phyloP scores from a whole-genome alignment of 2,329 filamentous ascomycete species.

The Alternaria conjuncta region DNA sequence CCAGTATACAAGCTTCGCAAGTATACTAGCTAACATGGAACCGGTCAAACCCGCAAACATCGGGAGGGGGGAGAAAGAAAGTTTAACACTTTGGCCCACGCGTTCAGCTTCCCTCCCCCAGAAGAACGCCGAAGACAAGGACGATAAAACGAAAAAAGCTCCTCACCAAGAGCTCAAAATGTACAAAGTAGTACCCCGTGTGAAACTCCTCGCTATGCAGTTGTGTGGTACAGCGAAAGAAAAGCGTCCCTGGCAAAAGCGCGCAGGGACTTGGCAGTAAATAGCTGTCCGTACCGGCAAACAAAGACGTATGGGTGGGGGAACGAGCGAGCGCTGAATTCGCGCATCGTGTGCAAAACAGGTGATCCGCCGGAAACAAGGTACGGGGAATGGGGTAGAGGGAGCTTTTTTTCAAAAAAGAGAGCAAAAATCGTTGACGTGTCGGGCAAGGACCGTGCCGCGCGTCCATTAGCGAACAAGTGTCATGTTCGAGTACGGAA shows the following conservation, averaged over 20 bases:
- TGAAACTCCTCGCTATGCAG: slow-evolving; percentile 46
- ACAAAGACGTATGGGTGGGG: background rate
- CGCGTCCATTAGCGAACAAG: slow-evolving; percentile 20
- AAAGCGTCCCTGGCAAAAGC: background rate
- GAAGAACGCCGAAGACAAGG: slow-evolving; percentile 10
- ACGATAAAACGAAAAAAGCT: slow-evolving; percentile 2
- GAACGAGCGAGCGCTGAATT: slow-evolving; percentile 1
- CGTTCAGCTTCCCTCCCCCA: background rate
- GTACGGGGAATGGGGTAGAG: background rate
- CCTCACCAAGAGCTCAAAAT: slow-evolving; percentile 27
- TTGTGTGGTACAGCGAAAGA: slow-evolving; percentile 29
- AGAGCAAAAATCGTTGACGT: slow-evolving; percentile 7
- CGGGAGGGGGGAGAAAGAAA: background rate
- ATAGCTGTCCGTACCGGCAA: background rate
- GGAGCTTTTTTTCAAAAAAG: slow-evolving; percentile 1
- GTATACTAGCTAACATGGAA: background rate
- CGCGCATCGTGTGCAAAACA: slow-evolving; percentile 11
- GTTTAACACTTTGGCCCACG: background rate
- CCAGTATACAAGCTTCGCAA: background rate
- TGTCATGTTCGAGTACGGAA: slow-evolving; percentile 22
- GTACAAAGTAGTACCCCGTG: slow-evolving; percentile 16
- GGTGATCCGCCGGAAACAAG: background rate
- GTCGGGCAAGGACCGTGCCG: slow-evolving; percentile 15
- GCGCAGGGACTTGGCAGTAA: slow-evolving; percentile 3
- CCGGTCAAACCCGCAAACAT: background rate